These are phyloP conservation scores for Cryphonectria naterciae DNA, from an alignment of 2,329 filamentous ascomycete genomes.

Conservation along the genomic window DNA sequence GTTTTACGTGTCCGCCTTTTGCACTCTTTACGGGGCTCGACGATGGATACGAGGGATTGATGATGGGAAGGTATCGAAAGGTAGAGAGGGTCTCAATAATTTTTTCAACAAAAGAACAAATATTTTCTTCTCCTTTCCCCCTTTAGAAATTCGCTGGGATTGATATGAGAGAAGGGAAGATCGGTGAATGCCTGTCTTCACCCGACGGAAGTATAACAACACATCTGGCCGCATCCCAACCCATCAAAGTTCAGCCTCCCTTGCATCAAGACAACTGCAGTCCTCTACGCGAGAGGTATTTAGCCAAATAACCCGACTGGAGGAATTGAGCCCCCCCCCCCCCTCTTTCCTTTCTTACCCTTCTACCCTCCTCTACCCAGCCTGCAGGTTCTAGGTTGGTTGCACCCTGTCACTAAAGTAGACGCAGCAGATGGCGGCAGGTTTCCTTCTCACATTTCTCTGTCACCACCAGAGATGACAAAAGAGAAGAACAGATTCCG, in stretches of 20 bases:
- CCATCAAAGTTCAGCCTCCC: neutral
- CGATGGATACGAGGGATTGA: constrained; percentile 20
- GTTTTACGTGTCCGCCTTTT: constrained; percentile 2
- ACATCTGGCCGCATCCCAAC: neutral
- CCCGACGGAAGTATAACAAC: neutral
- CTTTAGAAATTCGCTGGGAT: neutral
- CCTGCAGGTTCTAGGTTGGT: neutral
- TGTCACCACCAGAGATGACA: neutral
- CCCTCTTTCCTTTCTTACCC: neutral
- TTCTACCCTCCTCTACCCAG: too few species aligned
- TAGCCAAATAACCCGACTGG: constrained; percentile 21
- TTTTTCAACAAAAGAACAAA: neutral
- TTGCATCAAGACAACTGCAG: constrained; percentile 6
- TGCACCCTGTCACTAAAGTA: neutral
- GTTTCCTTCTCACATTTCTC: neutral
- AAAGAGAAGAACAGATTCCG: neutral
- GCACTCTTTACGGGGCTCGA: constrained; percentile 6
- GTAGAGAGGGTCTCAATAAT: constrained; percentile 2
- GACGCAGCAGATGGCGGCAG: neutral
- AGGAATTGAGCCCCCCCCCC: constrained; percentile 1
- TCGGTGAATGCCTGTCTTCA: neutral
- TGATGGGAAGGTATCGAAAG: constrained; percentile 17
- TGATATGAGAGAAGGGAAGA: neutral
- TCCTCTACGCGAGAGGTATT: neutral
- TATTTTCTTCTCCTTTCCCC: too few species aligned